Percentiles rank a stretch among this genome's conserved stretches.
Conservation (phyloP, 73 alveolate species). For the Tetrahymena malaccensis region DNA sequence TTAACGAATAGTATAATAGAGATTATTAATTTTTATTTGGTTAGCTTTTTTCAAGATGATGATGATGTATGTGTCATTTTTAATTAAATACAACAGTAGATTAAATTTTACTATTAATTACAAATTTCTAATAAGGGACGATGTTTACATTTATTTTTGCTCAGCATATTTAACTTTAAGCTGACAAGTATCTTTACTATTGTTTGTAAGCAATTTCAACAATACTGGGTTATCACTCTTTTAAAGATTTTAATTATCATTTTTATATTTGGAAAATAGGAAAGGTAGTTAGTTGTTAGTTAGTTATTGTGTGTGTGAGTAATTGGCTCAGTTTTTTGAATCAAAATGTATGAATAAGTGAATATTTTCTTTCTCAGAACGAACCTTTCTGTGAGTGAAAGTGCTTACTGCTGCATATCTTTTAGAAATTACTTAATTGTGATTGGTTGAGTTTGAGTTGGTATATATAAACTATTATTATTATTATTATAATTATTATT, state of each 20-base stretch:
- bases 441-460: neutral
- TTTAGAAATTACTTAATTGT: neutral
- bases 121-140: neutral
- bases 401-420: too few relatives aligned
- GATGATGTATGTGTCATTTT: neutral
- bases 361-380: neutral
- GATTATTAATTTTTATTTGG: neutral
- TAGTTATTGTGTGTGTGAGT: neutral
- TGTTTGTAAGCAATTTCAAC: neutral
- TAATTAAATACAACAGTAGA: neutral
- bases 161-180: neutral
- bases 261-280: neutral
- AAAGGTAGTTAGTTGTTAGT: neutral
- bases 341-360: neutral
- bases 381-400: neutral
- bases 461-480: too few relatives aligned
- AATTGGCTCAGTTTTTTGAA: too few relatives aligned
- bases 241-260: too few relatives aligned
- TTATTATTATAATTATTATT: too few relatives aligned
- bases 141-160: neutral
- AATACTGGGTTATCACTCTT: neutral
- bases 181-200: neutral
- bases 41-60: neutral
- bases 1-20: too few relatives aligned
- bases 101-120: too few relatives aligned